Percentiles rank a stretch among this genome's conserved stretches.
phyloP scores from a whole-genome alignment of 441 rosid genomes.

The Eutrema salsugineum region DNA sequence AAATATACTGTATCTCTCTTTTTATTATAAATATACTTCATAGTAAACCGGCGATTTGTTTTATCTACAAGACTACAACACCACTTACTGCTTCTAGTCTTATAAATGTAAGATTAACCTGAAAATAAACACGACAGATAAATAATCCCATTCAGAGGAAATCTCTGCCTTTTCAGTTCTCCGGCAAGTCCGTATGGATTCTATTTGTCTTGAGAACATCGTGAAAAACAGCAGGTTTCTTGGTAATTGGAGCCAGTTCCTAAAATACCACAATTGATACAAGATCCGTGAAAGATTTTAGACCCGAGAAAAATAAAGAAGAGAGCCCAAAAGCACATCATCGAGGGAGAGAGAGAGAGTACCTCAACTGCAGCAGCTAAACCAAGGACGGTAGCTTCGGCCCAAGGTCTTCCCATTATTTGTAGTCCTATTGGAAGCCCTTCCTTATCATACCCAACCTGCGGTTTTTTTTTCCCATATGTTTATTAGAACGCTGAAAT shows the following conservation, averaged over 20 bases:
- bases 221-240: slow-evolving; percentile 58
- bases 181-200: background rate
- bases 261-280: slow-evolving; percentile 28
- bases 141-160: background rate
- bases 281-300: slow-evolving; percentile 7
- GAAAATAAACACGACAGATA: background rate
- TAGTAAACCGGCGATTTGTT: background rate
- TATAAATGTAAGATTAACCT: background rate
- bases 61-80: background rate
- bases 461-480: slow-evolving; percentile 10
- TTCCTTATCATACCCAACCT: slow-evolving; percentile 86
- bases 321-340: background rate
- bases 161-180: background rate
- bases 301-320: background rate
- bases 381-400: slow-evolving; percentile 69
- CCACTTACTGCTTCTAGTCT: background rate
- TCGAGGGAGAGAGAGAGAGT: background rate
- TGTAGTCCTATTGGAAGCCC: slow-evolving; percentile 90
- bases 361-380: slow-evolving; percentile 82
- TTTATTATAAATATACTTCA: too few species aligned
- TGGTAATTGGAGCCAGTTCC: slow-evolving; percentile 59
- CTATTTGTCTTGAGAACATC: slow-evolving; percentile 43
- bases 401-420: slow-evolving; percentile 81
- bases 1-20: too few species aligned
- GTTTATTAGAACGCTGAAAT: background rate